These are phyloP conservation scores for Anethum foeniculum DNA, from an alignment of 140 eudicot genomes.

Conservation along the genomic window DNA sequence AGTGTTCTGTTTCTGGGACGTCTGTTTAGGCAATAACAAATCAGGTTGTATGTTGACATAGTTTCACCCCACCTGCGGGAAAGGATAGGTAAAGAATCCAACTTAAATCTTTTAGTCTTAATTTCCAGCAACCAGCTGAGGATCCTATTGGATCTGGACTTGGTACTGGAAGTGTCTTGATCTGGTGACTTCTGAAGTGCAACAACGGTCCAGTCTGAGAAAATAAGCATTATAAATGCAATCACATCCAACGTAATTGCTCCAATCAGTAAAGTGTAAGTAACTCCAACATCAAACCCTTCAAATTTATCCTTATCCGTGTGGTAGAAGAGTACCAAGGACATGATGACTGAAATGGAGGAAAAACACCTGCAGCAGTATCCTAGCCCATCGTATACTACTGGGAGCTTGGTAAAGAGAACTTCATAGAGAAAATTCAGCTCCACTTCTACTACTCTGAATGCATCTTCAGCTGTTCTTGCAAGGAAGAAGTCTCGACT, in stretches of 20 bases:
- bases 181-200: conserved; percentile 25
- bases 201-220: conserved; percentile 46
- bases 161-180: neutral
- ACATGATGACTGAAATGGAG: neutral
- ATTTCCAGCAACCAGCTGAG: conserved; percentile 10
- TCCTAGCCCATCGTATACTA: conserved; percentile 3
- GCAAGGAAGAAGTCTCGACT: conserved; percentile 29
- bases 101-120: neutral
- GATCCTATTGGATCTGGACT: neutral
- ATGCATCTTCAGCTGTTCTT: conserved; percentile 36
- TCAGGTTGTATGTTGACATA: conserved; percentile 35
- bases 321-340: conserved; percentile 19
- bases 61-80: conserved; percentile 46
- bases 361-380: conserved; percentile 4
- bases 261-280: conserved; percentile 50
- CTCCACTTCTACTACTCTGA: conserved; percentile 38
- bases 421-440: conserved; percentile 52
- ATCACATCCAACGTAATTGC: conserved; percentile 35
- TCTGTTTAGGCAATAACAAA: conserved; percentile 35
- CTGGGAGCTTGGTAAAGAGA: conserved; percentile 46
- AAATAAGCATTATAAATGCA: conserved; percentile 35
- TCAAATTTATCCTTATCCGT: neutral
- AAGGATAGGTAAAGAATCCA: neutral
- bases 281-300: conserved; percentile 24
- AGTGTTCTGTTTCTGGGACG: neutral